Evolutionary conservation across 257 asterid genomes (phyloP).

Genomic region (Jasminum sambac): DNA sequence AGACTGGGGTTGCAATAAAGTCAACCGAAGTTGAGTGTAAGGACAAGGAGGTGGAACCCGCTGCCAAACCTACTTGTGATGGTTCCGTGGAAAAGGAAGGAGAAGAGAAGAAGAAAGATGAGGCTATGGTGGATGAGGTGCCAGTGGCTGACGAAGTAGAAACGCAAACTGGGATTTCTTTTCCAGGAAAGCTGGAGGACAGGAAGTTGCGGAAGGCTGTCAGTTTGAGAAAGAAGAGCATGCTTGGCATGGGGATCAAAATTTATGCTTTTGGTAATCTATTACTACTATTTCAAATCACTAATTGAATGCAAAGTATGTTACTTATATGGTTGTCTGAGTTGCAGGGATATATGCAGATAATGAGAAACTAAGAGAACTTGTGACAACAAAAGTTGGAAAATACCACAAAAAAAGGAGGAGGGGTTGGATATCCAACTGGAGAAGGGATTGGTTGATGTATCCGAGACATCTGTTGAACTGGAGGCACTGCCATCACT

Average conservation of each 20-base stretch:
- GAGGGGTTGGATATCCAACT: conserved; percentile 34
- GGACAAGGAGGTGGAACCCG: conserved; percentile 24
- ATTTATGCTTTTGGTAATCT: conserved; percentile 59
- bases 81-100: conserved; percentile 29
- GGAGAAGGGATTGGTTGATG: conserved; percentile 32
- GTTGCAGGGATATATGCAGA: conserved; percentile 71
- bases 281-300: conserved; percentile 7
- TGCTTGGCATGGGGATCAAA: conserved; percentile 71
- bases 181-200: conserved; percentile 51
- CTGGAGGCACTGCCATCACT: conserved; percentile 37
- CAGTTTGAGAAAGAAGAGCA: conserved; percentile 77
- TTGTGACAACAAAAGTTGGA: conserved; percentile 45
- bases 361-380: conserved; percentile 51
- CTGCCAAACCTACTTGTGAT: conserved; percentile 7
- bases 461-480: conserved; percentile 41
- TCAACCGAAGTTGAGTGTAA: conserved; percentile 21
- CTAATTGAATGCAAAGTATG: conserved; percentile 35
- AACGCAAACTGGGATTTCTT: conserved; percentile 60
- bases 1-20: conserved; percentile 34
- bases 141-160: conserved; percentile 57
- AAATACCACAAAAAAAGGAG: conserved; percentile 43
- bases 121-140: conserved; percentile 32
- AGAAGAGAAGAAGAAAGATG: conserved; percentile 33
- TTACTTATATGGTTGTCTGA: not conserved
- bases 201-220: conserved; percentile 55